A percentile compares a stretch with the other conserved stretches of the same genome.
Evolutionary conservation across 768 basidiomycete genomes (phyloP).

Genomic region (Boletus speciosus): DNA sequence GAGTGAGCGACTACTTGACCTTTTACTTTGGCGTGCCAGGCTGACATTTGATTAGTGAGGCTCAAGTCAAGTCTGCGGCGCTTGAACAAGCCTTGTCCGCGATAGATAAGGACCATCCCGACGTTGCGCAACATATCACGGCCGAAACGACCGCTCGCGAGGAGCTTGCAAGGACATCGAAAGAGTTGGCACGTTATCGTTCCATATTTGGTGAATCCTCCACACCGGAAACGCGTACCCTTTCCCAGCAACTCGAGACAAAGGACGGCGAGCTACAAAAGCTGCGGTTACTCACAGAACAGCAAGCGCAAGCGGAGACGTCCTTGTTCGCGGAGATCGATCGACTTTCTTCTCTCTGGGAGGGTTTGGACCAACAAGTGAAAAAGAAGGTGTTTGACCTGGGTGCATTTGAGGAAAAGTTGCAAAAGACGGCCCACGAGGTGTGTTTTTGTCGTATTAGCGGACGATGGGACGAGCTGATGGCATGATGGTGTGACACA

Average conservation of each 20-base stretch:
- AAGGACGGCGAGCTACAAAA: constrained; percentile 68
- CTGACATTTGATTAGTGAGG: constrained; percentile 40
- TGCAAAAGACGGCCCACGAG: constrained; percentile 63
- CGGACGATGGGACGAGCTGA: background rate
- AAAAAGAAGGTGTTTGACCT: constrained; percentile 85
- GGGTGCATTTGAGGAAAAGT: constrained; percentile 65
- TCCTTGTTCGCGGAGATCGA: constrained; percentile 84
- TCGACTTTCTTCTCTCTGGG: constrained; percentile 83
- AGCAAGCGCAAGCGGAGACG: constrained; percentile 65
- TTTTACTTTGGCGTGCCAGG: background rate
- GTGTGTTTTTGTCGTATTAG: constrained; percentile 39
- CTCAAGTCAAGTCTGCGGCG: constrained; percentile 47
- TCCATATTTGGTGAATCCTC: constrained; percentile 58
- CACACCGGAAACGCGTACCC: constrained; percentile 45
- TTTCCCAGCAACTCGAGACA: constrained; percentile 53
- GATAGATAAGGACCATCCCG: constrained; percentile 49
- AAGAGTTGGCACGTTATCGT: constrained; percentile 59
- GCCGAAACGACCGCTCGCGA: constrained; percentile 50
- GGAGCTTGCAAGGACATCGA: constrained; percentile 43
- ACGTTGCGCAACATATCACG: constrained; percentile 47
- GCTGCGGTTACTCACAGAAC: constrained; percentile 59
- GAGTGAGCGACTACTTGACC: constrained; percentile 39
- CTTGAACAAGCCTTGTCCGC: constrained; percentile 48
- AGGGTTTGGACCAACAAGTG: constrained; percentile 73
- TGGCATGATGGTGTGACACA: constrained; percentile 29